A percentile compares a stretch with the other conserved stretches of the same genome.
Evolutionary conservation across 306 rosid species (phyloP).

Genomic region (Sesbania bispinosa): DNA sequence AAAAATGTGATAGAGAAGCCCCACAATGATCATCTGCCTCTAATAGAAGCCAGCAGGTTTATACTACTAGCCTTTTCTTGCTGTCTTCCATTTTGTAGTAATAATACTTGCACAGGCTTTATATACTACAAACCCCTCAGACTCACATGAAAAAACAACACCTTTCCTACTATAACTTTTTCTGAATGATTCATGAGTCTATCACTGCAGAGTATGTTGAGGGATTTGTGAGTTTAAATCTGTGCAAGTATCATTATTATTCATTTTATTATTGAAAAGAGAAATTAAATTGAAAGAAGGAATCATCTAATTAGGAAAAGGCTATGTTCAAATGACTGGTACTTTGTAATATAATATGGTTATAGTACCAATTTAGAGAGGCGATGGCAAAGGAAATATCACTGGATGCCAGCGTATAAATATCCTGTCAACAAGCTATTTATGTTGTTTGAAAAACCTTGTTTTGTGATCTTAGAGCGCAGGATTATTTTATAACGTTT

Average conservation of each 20-base stretch:
- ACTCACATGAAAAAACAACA: background rate
- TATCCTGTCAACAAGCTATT: background rate
- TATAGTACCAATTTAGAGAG: background rate
- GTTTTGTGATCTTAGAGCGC: background rate
- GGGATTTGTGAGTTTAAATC: background rate
- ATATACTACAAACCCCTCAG: background rate
- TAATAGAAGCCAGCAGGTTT: slow-evolving; percentile 98
- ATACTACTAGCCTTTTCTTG: slow-evolving; percentile 14
- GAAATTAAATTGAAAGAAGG: slow-evolving; percentile 8
- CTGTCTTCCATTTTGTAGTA: slow-evolving; percentile 3
- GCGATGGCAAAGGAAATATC: background rate
- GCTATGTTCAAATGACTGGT: background rate
- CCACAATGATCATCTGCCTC: slow-evolving; percentile 84
- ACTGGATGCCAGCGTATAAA: background rate
- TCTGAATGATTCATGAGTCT: background rate
- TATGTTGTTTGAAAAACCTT: background rate
- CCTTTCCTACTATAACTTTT: background rate
- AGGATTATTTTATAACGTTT: slow-evolving; percentile 1
- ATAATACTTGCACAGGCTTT: background rate
- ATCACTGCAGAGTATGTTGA: background rate
- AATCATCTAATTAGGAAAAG: background rate
- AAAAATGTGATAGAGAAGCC: slow-evolving; percentile 97
- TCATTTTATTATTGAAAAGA: background rate
- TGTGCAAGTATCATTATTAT: background rate
- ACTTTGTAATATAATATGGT: background rate